phyloP scores from a whole-genome alignment of 1,139 yeast species.

The Candida mesenterica region DNA sequence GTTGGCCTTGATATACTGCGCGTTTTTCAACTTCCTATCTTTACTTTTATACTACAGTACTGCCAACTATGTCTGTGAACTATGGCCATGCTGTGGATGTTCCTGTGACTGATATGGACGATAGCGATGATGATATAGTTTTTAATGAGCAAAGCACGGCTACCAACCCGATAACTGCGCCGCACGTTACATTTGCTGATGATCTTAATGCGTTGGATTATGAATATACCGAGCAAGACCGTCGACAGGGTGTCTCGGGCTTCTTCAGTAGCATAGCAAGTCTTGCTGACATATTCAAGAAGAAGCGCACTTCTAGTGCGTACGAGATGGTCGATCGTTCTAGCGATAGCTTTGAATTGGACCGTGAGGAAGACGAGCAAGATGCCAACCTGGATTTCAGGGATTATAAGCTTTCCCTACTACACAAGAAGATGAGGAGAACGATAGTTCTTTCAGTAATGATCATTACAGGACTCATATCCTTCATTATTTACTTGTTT shows the following conservation, averaged over 20 bases:
- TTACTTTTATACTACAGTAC: too few species aligned
- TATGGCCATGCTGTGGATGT: conserved; percentile 46
- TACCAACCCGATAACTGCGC: conserved; percentile 2
- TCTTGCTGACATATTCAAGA: background rate
- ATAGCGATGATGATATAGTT: conserved; percentile 45
- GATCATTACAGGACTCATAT: background rate
- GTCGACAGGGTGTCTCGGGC: background rate
- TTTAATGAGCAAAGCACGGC: conserved; percentile 19
- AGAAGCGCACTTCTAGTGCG: background rate
- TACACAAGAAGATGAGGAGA: conserved; percentile 18
- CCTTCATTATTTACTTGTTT: background rate
- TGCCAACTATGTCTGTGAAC: conserved; percentile 14
- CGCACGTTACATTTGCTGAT: conserved; percentile 12
- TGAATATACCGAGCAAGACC: conserved; percentile 13
- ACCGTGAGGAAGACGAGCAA: conserved; percentile 7
- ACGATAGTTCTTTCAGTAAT: background rate
- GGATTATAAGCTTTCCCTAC: conserved; percentile 26
- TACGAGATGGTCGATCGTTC: conserved; percentile 12
- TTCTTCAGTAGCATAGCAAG: background rate
- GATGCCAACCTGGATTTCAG: conserved; percentile 17
- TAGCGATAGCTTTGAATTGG: conserved; percentile 9
- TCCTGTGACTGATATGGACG: conserved; percentile 61
- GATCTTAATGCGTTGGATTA: conserved; percentile 24
- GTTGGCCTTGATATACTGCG: too few species aligned
- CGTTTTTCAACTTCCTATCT: too few species aligned